Base-by-base conservation (phyloP, 2,329 filamentous ascomycete genomes). In the Onygena corvina region DNA sequence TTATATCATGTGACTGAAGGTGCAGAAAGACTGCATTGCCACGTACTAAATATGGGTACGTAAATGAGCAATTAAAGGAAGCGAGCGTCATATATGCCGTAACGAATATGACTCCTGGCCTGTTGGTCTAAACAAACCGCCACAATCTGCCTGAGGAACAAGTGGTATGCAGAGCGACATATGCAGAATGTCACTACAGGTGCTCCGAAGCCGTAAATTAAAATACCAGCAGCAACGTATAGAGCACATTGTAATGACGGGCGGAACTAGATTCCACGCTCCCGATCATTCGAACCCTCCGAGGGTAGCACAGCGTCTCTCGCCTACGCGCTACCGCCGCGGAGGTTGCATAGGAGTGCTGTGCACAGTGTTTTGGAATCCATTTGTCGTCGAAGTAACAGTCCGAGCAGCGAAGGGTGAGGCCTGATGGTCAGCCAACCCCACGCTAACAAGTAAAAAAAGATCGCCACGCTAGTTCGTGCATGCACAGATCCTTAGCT, bases 391-490 rank as follows among this genome's bases (percentile, higher is more conserved):
- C 36, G 14, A 38, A 18, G 14, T 6, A 20, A 6, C 21, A 38
- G 9, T 18, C 12, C 18, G 21, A 27, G 25, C 9, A 16, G 14
- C 36, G 20, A 23, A 12, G 21, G 27, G 27, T 25, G 11, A 14
- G 16, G 11, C 36, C 11, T 6, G 21, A 23, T 27, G 25, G 16
- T 23, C 36, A n/a, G n/a, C 36, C 36, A 42, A 42, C 36, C 36
- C 36, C 36, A 42, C 36, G 36, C 36, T 42, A 42, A 42, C 12
- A 42, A 5, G 4, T 42, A n/a, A 8, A 42, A 16, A 42, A 8
- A 3, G 36, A 42, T 42, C 36, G 21, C 36, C 36, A 16, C 36
- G 36, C 21, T 42, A 42, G 36, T 42, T 23, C 21, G 36, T 42
- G 36, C 36, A 23, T 40, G 18, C 36, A 21, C 36, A 42, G 25